These are phyloP conservation scores for Xylaria grammica DNA, from an alignment of 495 filamentous ascomycete species.

Conservation along the genomic window DNA sequence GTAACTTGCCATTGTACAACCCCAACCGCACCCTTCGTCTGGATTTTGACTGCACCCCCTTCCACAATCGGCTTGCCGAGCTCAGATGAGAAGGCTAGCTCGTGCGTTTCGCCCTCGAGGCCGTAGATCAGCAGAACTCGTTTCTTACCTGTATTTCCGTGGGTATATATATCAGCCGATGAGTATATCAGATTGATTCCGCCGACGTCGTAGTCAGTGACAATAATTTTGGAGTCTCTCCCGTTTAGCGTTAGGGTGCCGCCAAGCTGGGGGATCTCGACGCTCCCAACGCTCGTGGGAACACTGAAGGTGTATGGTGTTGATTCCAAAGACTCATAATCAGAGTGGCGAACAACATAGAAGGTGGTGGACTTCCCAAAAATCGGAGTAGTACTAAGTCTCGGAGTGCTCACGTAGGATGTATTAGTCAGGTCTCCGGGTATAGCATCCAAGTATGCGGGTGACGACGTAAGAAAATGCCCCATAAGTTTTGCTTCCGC, in stretches of 20 bases:
- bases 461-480: slow-evolving; percentile 73
- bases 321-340: slow-evolving; percentile 60
- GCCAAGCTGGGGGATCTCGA: slow-evolving; percentile 68
- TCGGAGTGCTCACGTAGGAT: slow-evolving; percentile 53
- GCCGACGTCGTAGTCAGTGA: slow-evolving; percentile 73
- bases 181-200: slow-evolving; percentile 73
- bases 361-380: slow-evolving; percentile 55
- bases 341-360: slow-evolving; percentile 68
- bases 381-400: slow-evolving; percentile 65
- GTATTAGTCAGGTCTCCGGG: slow-evolving; percentile 45
- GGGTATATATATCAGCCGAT: slow-evolving; percentile 75
- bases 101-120: slow-evolving; percentile 70
- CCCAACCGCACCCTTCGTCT: slow-evolving; percentile 27
- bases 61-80: slow-evolving; percentile 54
- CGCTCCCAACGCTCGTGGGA: slow-evolving; percentile 62
- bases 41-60: slow-evolving; percentile 35
- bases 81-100: slow-evolving; percentile 57
- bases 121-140: slow-evolving; percentile 75
- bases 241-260: slow-evolving; percentile 68
- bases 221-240: slow-evolving; percentile 74
- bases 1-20: slow-evolving; percentile 26
- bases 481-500: slow-evolving; percentile 76
- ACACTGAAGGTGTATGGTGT: slow-evolving; percentile 67
- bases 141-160: slow-evolving; percentile 41
- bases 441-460: slow-evolving; percentile 65